Conservation (phyloP, 345 rosid species). For the Noccaea caerulescens region DNA sequence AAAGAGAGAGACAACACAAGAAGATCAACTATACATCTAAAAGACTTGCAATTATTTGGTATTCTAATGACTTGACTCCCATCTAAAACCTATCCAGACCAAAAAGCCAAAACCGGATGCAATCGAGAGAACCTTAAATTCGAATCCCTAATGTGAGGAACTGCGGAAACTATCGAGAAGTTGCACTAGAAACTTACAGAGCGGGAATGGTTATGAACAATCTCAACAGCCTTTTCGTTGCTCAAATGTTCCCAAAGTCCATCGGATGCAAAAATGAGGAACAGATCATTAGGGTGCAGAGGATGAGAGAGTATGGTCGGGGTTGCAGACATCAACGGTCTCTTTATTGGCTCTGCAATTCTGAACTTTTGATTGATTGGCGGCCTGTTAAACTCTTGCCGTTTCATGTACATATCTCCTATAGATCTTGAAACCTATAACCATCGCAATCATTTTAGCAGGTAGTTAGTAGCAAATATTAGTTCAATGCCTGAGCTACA, state of each 20-base stretch:
- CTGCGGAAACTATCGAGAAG: neutral
- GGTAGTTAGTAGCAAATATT: neutral
- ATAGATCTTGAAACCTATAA: conserved; percentile 87
- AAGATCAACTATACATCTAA: conserved; percentile 1
- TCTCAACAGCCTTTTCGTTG: conserved; percentile 86
- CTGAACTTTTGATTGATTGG: conserved; percentile 72
- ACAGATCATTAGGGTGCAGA: conserved; percentile 79
- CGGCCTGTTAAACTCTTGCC: conserved; percentile 62
- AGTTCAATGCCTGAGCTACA: neutral
- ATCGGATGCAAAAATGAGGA: conserved; percentile 95
- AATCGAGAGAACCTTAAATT: conserved; percentile 3
- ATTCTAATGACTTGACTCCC: neutral
- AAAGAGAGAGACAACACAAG: conserved; percentile 10
- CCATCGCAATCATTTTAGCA: conserved; percentile 6
- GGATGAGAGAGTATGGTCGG: conserved; percentile 70
- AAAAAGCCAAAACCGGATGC: neutral
- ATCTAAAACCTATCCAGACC: conserved; percentile 1
- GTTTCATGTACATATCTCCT: conserved; percentile 87
- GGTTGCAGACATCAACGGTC: conserved; percentile 75
- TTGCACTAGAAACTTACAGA: conserved; percentile 59
- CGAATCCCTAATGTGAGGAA: neutral
- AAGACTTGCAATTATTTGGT: neutral
- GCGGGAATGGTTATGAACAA: conserved; percentile 73
- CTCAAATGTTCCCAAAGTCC: conserved; percentile 96
- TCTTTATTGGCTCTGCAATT: conserved; percentile 72